Evolutionary conservation across 139 green algal species (phyloP).

Genomic region (Tetradesmus lagerheimii): DNA sequence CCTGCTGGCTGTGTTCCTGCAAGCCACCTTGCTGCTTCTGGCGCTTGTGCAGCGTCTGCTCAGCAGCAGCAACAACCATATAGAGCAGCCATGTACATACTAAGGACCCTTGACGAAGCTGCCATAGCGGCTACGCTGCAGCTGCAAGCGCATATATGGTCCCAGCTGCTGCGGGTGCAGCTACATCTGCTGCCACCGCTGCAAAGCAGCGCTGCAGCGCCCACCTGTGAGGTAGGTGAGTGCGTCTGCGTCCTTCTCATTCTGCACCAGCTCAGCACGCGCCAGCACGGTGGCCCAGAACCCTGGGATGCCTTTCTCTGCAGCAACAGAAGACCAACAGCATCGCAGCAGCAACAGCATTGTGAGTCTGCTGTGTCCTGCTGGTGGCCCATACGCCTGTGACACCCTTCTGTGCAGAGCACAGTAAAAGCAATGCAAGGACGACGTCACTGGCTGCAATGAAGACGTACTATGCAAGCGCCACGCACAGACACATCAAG

Average conservation of each 20-base stretch:
- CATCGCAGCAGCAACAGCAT: neutral
- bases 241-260: conserved; percentile 92
- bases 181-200: neutral
- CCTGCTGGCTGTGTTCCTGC: too few species aligned
- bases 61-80: neutral
- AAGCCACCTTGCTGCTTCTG: neutral
- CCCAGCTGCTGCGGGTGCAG: neutral
- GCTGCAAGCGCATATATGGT: too few species aligned
- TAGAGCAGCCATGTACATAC: too few species aligned
- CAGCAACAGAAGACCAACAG: too few species aligned
- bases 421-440: too few species aligned
- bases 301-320: conserved; percentile 81
- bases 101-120: neutral
- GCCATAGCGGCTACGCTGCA: too few species aligned
- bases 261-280: conserved; percentile 80
- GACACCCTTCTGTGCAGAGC: too few species aligned
- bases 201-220: neutral
- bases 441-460: too few species aligned
- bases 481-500: too few species aligned
- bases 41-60: neutral
- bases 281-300: conserved; percentile 90
- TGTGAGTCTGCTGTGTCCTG: too few species aligned
- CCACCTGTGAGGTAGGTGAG: conserved; percentile 84
- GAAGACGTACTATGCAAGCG: too few species aligned
- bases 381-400: too few species aligned